These are phyloP conservation scores for Colletotrichum gloeosporioides DNA, from an alignment of 2,329 filamentous ascomycete species.

Conservation along the genomic window DNA sequence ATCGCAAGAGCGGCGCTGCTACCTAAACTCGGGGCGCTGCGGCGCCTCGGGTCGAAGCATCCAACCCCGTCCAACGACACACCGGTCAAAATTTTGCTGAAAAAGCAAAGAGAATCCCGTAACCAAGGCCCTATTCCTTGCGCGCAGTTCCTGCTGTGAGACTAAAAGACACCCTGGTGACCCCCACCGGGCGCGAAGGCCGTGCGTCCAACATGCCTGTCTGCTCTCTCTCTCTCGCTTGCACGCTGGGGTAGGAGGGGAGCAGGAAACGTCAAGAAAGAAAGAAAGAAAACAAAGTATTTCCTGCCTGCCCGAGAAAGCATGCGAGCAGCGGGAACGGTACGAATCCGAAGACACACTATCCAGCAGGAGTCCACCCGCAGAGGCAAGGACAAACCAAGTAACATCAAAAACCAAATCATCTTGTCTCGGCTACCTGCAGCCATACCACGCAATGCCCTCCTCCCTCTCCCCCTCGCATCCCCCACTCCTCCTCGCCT, in stretches of 20 bases:
- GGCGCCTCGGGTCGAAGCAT: constrained; percentile 5
- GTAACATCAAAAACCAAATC: background rate
- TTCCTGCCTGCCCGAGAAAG: background rate
- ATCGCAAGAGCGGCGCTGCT: background rate
- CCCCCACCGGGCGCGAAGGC: background rate
- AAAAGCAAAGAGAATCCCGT: background rate
- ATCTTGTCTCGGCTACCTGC: constrained; percentile 20
- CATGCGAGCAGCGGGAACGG: background rate
- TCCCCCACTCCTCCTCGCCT: background rate
- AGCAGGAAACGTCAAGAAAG: background rate
- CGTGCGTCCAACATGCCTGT: background rate
- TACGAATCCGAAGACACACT: no score
- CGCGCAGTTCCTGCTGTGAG: background rate
- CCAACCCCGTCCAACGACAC: background rate
- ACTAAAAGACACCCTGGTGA: background rate
- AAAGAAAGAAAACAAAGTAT: background rate
- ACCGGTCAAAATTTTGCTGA: background rate
- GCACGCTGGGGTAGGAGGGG: background rate
- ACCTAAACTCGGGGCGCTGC: constrained; percentile 4
- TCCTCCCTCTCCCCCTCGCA: background rate
- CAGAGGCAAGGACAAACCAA: background rate
- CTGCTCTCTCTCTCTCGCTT: background rate
- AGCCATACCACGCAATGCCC: background rate
- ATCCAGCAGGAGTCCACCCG: background rate
- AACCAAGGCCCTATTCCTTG: background rate